Evolutionary conservation across 1,139 yeast species (phyloP).

Genomic region (Hansenula sp.): DNA sequence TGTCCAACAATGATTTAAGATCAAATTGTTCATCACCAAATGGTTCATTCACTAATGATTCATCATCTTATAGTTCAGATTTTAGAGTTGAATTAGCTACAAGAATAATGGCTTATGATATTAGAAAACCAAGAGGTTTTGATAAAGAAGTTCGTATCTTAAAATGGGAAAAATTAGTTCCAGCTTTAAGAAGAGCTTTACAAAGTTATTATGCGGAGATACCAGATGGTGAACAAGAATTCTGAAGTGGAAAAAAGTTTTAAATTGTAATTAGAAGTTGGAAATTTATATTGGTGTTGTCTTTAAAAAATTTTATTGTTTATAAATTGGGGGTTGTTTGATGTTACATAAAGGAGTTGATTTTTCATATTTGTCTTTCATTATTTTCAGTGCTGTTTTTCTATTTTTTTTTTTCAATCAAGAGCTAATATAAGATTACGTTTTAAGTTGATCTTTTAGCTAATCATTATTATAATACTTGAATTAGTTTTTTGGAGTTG

Average conservation of each 20-base stretch:
- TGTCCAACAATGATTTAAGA: constrained; percentile 23
- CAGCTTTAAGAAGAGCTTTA: constrained; percentile 57
- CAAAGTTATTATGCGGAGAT: constrained; percentile 59
- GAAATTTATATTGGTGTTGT: no score
- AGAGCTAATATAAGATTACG: no score
- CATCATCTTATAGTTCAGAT: constrained; percentile 27
- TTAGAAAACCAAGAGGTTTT: constrained; percentile 61
- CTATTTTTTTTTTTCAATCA: no score
- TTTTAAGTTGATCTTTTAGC: no score
- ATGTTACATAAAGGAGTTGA: no score
- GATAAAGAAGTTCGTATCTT: constrained; percentile 63
- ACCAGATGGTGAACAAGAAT: constrained; percentile 25
- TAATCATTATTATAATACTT: no score
- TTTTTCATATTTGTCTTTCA: no score
- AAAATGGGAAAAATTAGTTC: constrained; percentile 55
- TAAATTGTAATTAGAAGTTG: no score
- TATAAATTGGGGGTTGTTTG: no score
- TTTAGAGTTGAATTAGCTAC: constrained; percentile 53
- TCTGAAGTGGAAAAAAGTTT: background rate
- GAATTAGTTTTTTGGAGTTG: no score
- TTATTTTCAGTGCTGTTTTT: no score
- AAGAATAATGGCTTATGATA: constrained; percentile 61
- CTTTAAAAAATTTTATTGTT: no score
- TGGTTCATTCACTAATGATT: constrained; percentile 1
- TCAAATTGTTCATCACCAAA: constrained; percentile 14